Base-by-base conservation (phyloP, 2,329 filamentous ascomycete species). In the Stachybotrys echinatus region DNA sequence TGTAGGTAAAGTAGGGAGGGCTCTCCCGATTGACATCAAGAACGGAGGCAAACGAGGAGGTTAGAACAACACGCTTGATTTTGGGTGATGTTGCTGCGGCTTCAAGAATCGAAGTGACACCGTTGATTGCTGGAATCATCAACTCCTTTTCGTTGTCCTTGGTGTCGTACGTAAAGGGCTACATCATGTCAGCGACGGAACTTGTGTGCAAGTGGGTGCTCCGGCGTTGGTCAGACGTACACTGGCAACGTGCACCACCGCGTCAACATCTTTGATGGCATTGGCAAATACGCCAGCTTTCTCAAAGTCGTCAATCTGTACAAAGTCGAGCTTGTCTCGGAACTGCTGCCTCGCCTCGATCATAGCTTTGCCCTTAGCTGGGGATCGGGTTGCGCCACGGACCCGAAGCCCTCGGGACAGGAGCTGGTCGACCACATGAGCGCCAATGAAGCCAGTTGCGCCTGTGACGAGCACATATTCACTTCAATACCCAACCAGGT, bases 11-110 rank as follows among this genome's bases (percentile, higher is more conserved):
- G 31, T 70, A 74, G 0, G 77, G 74, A 53, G 73, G 71, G 22
- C 65, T 70, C 21, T 74, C 74, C 49, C 76, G 74, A 42, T 57
- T 59, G 2, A 66, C 55, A 55, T 86, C 73, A 45, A 85, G 58
- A 18, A 88, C 84, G 0, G 83, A 73, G n/a, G 84, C 84, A 57
- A 87, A 88, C 2, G 83, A 87, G 3, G 82, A 86, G 1, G 84
- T 87, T 54, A 88, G 77, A 42, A 84, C 68, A 34, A 73, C 42
- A 6, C 66, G 64, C 12, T 53, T 58, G 27, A 69, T 56, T 1
- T 47, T 52, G 1, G 55, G 50, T 23, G 52, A 54, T 4, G 51
- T 40, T 7, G 59, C 54, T 5, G 60, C 58, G 2, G 70, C 69
- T 5, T 62, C 61, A 8, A 77, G 57, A 18, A 77, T 64, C 0